Base-by-base conservation (phyloP, 768 basidiomycete genomes). In the Pisolithus tinctorius region DNA sequence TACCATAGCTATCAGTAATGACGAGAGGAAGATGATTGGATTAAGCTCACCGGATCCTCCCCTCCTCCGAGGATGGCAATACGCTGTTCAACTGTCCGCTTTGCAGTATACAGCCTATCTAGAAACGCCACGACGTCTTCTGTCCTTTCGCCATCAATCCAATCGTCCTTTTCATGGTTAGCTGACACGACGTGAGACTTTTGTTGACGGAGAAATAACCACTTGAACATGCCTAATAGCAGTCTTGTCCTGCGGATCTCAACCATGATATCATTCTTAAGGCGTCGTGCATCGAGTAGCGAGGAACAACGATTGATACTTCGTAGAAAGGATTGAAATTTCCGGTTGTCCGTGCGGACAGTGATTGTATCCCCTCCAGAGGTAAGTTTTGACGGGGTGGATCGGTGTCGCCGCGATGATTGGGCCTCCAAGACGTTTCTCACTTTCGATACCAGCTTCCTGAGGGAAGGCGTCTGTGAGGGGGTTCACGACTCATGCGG, bases 241-340 rank as follows among this genome's bases (percentile, higher is more conserved):
- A 84, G 59, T 47, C 88, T 78, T 6, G 92, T 93, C 59, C 83
- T 77, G 53, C 95, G 71, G 40, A 95, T 89, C 71, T 97, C 93
- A n/a, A 89, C 81, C 55, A 87, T 82, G 34, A 99, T 78, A 60
- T 99, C 96, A 56, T 90, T 94, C 70, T 94, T 88, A 37, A 98
- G 69, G 23, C 94, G 76, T 49, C 93, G 78, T 3, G 93, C 93
- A 61, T 99, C 96, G 30, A 93, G 67, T 6, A 97, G 73, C 4
- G 87, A 93, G 10, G 86, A 86, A 59, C 84, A 84, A 30, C 83
- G 80, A 54, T 76, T 80, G 61, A 98, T 93, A 51, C 92, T 90
- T 30, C 83, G 80, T 47, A 98, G 71, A 66, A 97, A 98, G 0
- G 84, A 86, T 58, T 97, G 94, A 58, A 97, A 97, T 51, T 93